Evolutionary conservation across 1,284 basidiomycete species (phyloP), one percentile per base, ranked within the genome.

Genomic region (Cutaneotrichosporon arboriforme): DNA sequence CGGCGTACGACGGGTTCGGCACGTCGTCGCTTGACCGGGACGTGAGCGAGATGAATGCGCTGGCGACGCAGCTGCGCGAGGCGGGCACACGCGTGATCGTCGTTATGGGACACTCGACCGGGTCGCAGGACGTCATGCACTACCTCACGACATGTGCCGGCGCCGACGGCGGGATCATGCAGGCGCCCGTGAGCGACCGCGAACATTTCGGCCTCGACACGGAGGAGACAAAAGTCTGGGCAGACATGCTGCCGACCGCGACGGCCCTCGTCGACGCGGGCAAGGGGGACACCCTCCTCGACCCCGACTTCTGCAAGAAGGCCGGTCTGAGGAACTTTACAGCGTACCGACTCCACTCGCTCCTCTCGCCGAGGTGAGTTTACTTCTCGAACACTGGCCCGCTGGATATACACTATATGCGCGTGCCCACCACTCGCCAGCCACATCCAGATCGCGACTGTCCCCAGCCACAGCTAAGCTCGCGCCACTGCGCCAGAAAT

Each of bases 51-150:
- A 68, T 76, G 50, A 55, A 63, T 14, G 52, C 58, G 2, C 57
- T 70, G 10, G 68, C 74, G 20, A 52, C 67, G 23, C 68, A 72
- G 47, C 61, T 75, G 13, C 51, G 61, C 22, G 34, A 38, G 1
- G 43, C 47, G 15, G 69, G 72, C 68, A 47, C 52, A 61, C 52
- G 12, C 34, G 65, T 51, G 4, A 45, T 76, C 31, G 64, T 75
- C 1, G 41, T 74, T 15, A 71, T 74, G 67, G 75, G 75, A 37
- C 74, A 75, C 54, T 72, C 69, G 4, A 77, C 75, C 7, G 75
- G 75, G 12, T 72, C 66, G 13, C 75, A 77, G 58, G 73, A 75
- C 50, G 67, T 72, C 20, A 69, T 74, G 17, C 65, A 68, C 42
- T 75, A 73, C 62, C 65, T 75, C 31, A 60, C 65, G 22, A 58